Base-by-base conservation (phyloP, 2,329 filamentous ascomycete species). In the Cladorrhinum sp. region DNA sequence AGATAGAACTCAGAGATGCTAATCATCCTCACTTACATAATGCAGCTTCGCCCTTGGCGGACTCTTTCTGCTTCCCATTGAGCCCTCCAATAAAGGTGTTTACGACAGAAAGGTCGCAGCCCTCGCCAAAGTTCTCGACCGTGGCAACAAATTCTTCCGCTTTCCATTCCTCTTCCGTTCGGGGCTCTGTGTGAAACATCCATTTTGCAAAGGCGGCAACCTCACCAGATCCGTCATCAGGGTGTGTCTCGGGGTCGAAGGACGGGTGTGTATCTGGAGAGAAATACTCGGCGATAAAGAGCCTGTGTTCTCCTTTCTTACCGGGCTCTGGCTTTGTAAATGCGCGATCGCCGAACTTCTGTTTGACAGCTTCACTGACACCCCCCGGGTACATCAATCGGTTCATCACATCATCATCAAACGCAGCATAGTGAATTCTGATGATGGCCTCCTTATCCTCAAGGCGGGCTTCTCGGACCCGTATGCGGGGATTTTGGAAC, bases 161-260 rank as follows among this genome's bases (percentile, higher is more conserved):
- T 21, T 69, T 67, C 71, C 70, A 73, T 59, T 69, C 63, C 24
- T 64, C 68, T 49, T 69, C 65, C 1, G 67, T 23, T n/a, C 66
- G 67, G 20, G 64, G 60, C 30, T 65, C 53, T 10, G 62, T 66
- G 21, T 64, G 59, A 6, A 71, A 42, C 14, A 24, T 42, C 69
- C 70, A 73, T 55, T 70, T 70, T 21, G 66, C 66, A 49, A 69
- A 73, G 12, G 70, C 73, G 6, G 73, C 67, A 7, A 74, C 60
- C 58, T 72, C 70, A 2, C 67, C 54, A 2, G 55, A 54, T 10
- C 21, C 50, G 9, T 64, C 62, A 1, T 36, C 56, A 9, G 46
- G 30, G 4, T 21, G 56, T 3, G 42, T 46, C n/a, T 46, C 42
- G 42, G 42, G 42, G 42, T 46, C 42, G 16, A 39, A 39, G n/a